phyloP scores from a whole-genome alignment of 2,329 filamentous ascomycete species.

The Calonectria naviculata region DNA sequence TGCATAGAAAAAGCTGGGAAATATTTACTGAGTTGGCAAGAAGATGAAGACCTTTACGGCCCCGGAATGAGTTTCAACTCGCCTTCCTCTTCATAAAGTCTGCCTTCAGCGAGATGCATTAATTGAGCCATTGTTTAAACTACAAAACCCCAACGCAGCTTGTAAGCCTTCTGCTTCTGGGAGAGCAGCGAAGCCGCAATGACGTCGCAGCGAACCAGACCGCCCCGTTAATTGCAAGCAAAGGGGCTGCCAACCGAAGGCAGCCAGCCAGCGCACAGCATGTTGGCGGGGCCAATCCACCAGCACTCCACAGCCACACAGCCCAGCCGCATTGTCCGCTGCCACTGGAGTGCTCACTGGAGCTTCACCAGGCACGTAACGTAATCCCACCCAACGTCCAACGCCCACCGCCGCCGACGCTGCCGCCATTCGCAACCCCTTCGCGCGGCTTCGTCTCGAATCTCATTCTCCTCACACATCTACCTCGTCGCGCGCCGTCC shows the following conservation, averaged over 20 bases:
- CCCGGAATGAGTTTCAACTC: no score
- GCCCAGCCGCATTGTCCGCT: slow-evolving; percentile 33
- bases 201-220: slow-evolving; percentile 10
- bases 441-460: slow-evolving; percentile 27
- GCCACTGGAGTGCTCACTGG: slow-evolving; percentile 18
- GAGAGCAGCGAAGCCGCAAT: not conserved
- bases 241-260: not conserved
- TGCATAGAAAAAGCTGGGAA: not conserved
- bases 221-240: slow-evolving; percentile 26
- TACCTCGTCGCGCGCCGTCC: slow-evolving; percentile 31
- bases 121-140: not conserved
- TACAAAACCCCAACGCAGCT: not conserved
- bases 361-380: slow-evolving; percentile 43
- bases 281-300: slow-evolving; percentile 33
- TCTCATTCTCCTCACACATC: slow-evolving; percentile 18
- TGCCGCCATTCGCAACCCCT: slow-evolving; percentile 33
- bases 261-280: slow-evolving; percentile 21
- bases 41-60: not conserved
- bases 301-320: slow-evolving; percentile 34
- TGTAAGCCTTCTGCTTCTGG: not conserved
- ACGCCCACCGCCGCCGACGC: slow-evolving; percentile 34
- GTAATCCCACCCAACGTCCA: slow-evolving; percentile 39
- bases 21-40: not conserved
- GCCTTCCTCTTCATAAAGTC: not conserved
- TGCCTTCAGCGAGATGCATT: not conserved